Evolutionary conservation across 768 basidiomycete species (phyloP), one percentile per base, ranked within the genome.

Genomic region (Tremella fuciformis): DNA sequence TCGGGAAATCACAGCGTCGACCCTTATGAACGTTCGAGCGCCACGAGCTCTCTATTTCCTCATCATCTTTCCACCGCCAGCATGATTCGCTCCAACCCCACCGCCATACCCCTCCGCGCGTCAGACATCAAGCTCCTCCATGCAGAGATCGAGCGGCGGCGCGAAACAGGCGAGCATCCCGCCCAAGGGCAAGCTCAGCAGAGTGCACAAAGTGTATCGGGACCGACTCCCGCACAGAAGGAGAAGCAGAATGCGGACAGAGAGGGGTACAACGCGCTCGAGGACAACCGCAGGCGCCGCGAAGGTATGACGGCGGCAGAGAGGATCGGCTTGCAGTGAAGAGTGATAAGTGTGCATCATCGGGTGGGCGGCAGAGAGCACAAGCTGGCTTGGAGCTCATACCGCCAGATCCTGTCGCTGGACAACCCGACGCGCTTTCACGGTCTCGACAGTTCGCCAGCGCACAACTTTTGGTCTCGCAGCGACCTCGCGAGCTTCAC

Each of bases 11-110:
- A n/a, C n/a, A n/a, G n/a, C n/a, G n/a, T n/a, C n/a, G n/a, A n/a
- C n/a, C n/a, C n/a, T n/a, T n/a, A n/a, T n/a, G n/a, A n/a, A n/a
- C n/a, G n/a, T n/a, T n/a, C n/a, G n/a, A n/a, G n/a, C n/a, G n/a
- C n/a, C n/a, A n/a, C n/a, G n/a, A n/a, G n/a, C n/a, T n/a, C n/a
- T n/a, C n/a, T n/a, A n/a, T n/a, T n/a, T n/a, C n/a, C n/a, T n/a
- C n/a, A 34, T 34, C 29, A 4, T 4, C 29, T 4, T 11, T 34
- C 7, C 55, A 24, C 29, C 21, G 16, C 42, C 48, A 57, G 13
- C 11, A 73, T 73, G 71, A 73, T 73, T 26, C 68, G 68, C 38
- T 70, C 71, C 0, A 73, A 73, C 46, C 71, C 71, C 16, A 73
- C 71, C 8, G 68, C 68, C 22, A 70, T 73, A n/a, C 69, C 71